Evolutionary conservation across 129 eudicot genomes (phyloP).

Genomic region (Centella asiatica): DNA sequence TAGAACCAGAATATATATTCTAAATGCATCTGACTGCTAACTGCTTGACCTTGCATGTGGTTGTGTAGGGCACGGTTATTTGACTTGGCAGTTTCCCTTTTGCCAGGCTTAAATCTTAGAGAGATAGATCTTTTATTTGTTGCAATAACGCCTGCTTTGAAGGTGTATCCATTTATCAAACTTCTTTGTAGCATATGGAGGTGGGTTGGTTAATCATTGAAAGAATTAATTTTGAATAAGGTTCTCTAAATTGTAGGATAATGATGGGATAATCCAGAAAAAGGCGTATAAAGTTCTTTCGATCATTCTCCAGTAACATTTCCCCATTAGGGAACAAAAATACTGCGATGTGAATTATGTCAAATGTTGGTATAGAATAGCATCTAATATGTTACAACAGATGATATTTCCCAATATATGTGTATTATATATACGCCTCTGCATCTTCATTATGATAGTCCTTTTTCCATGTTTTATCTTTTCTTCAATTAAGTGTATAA

Average conservation of each 20-base stretch:
- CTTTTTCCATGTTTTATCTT: too few species aligned
- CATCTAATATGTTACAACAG: too few species aligned
- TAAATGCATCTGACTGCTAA: neutral
- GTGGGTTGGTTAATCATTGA: neutral
- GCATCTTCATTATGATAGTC: too few species aligned
- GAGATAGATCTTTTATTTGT: slow-evolving; percentile 63
- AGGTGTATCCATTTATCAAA: slow-evolving; percentile 32
- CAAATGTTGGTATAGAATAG: too few species aligned
- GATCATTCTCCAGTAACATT: slow-evolving; percentile 39
- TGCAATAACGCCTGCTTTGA: slow-evolving; percentile 63
- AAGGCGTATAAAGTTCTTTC: slow-evolving; percentile 92
- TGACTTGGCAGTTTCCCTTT: slow-evolving; percentile 78
- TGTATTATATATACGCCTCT: too few species aligned
- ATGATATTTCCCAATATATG: too few species aligned
- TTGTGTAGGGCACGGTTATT: slow-evolving; percentile 61
- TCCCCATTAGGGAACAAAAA: too few species aligned
- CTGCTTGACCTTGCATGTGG: slow-evolving; percentile 9
- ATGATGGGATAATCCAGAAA: slow-evolving; percentile 74
- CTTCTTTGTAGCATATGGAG: neutral
- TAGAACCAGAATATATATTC: too few species aligned
- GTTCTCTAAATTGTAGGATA: slow-evolving; percentile 45
- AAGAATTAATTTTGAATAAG: too few species aligned
- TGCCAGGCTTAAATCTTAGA: slow-evolving; percentile 67
- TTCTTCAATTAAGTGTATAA: too few species aligned
- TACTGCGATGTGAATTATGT: too few species aligned